Conservation (phyloP, 2,329 filamentous ascomycete species). For the Davidsoniella virescens region DNA sequence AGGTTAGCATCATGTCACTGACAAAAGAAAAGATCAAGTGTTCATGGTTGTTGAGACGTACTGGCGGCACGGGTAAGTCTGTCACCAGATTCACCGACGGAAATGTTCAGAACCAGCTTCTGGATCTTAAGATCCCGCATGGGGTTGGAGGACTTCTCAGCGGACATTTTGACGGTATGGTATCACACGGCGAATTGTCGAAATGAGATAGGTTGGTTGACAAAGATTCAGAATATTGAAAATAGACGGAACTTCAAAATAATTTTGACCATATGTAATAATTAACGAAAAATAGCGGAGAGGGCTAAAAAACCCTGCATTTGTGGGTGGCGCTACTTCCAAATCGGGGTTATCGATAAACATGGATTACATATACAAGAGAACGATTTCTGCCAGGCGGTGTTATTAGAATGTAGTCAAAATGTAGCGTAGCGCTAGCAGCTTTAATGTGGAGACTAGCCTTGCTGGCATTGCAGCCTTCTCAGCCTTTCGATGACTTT, state of each 20-base stretch:
- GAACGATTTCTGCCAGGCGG: slow-evolving; percentile 1
- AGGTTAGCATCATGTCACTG: slow-evolving; percentile 3
- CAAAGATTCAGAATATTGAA: not conserved
- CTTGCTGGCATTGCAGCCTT: slow-evolving; percentile 10
- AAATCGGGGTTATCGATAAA: slow-evolving; percentile 6
- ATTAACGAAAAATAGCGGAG: slow-evolving; percentile 8
- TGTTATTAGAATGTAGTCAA: not conserved
- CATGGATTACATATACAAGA: not conserved
- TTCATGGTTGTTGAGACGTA: slow-evolving; percentile 4
- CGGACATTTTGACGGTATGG: slow-evolving; percentile 25
- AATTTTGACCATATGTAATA: slow-evolving; percentile 5
- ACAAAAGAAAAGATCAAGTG: not conserved
- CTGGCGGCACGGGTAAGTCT: slow-evolving; percentile 97
- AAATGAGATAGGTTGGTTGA: slow-evolving; percentile 20
- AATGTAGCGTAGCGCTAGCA: not conserved
- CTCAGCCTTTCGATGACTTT: slow-evolving; percentile 10
- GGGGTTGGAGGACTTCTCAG: slow-evolving; percentile 88
- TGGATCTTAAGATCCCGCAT: slow-evolving; percentile 99
- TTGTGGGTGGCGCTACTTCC: slow-evolving; percentile 5
- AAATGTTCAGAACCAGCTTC: slow-evolving; percentile 99
- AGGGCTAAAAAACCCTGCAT: slow-evolving; percentile 12
- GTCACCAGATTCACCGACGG: slow-evolving; percentile 99
- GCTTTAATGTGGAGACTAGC: slow-evolving; percentile 1
- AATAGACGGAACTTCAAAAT: not conserved
- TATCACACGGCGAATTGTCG: slow-evolving; percentile 12